Conservation (phyloP, 1,284 basidiomycete genomes). For the Fomitopsis schrenkii region DNA sequence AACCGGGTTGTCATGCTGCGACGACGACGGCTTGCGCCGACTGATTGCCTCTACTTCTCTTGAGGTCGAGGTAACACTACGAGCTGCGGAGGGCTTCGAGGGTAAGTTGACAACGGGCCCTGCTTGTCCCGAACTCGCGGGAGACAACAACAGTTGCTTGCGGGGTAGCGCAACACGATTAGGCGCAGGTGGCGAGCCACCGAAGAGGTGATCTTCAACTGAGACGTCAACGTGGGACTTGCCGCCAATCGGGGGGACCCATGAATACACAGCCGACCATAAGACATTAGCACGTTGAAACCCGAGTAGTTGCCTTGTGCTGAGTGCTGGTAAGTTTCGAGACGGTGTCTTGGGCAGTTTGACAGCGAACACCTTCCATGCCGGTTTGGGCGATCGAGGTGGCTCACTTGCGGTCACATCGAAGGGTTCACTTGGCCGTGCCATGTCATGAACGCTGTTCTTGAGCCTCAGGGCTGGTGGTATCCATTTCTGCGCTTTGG, state of each 20-base stretch:
- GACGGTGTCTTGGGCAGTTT: constrained; percentile 48
- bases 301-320: constrained; percentile 40
- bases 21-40: constrained; percentile 44
- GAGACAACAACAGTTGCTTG: constrained; percentile 7
- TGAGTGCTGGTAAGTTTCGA: constrained; percentile 38
- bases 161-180: constrained; percentile 56
- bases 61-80: constrained; percentile 32
- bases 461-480: constrained; percentile 50
- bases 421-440: constrained; percentile 43
- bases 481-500: constrained; percentile 39
- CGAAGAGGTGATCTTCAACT: constrained; percentile 70
- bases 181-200: constrained; percentile 34
- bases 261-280: constrained; percentile 69
- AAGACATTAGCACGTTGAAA: constrained; percentile 36
- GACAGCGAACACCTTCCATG: constrained; percentile 52
- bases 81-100: constrained; percentile 18
- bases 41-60: constrained; percentile 39
- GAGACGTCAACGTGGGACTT: constrained; percentile 61
- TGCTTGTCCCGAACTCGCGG: not conserved
- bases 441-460: constrained; percentile 22
- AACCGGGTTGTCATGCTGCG: constrained; percentile 8
- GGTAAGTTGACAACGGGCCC: constrained; percentile 40
- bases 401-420: constrained; percentile 47
- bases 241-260: constrained; percentile 69
- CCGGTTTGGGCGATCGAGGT: constrained; percentile 49